These are phyloP conservation scores for Daldinia bambusicola DNA, from an alignment of 495 filamentous ascomycete genomes.

Conservation along the genomic window DNA sequence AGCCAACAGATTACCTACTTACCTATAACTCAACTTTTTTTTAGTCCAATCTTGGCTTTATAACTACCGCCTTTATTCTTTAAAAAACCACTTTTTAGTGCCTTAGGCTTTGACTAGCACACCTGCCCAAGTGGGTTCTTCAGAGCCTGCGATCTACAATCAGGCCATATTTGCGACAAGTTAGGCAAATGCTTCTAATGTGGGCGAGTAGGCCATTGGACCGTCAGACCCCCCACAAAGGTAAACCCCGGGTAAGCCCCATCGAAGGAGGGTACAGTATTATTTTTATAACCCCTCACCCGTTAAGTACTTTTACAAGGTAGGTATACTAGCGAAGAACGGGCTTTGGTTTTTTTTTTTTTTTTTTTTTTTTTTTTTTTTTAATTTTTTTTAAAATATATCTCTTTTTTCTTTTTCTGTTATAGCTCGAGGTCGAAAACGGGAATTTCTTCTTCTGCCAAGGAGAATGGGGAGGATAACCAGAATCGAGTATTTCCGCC, in stretches of 20 bases:
- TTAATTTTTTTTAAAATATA: too few species aligned
- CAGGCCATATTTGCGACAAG: slow-evolving; percentile 17
- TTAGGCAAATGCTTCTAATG: slow-evolving; percentile 13
- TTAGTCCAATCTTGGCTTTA: neutral
- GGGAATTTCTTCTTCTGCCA: too few species aligned
- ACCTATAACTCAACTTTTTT: neutral
- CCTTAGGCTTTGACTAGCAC: slow-evolving; percentile 1
- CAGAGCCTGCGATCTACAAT: slow-evolving; percentile 9
- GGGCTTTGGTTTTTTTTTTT: neutral
- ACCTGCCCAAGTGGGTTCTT: slow-evolving; percentile 7
- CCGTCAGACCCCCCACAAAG: neutral
- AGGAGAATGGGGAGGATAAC: slow-evolving; percentile 71
- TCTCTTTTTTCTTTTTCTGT: too few species aligned
- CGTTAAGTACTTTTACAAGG: too few species aligned
- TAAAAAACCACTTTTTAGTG: neutral
- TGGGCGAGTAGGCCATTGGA: slow-evolving; percentile 28
- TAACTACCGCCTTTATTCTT: neutral
- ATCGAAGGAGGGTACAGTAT: neutral
- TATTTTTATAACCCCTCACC: slow-evolving; percentile 10
- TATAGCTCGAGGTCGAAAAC: neutral
- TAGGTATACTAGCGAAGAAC: neutral
- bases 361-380: too few species aligned
- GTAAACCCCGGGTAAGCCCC: slow-evolving; percentile 3
- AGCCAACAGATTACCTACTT: neutral
- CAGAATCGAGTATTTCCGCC: slow-evolving; percentile 77